These are phyloP conservation scores for Crithidia bombi DNA, from an alignment of 208 protist genomes.

Conservation along the genomic window DNA sequence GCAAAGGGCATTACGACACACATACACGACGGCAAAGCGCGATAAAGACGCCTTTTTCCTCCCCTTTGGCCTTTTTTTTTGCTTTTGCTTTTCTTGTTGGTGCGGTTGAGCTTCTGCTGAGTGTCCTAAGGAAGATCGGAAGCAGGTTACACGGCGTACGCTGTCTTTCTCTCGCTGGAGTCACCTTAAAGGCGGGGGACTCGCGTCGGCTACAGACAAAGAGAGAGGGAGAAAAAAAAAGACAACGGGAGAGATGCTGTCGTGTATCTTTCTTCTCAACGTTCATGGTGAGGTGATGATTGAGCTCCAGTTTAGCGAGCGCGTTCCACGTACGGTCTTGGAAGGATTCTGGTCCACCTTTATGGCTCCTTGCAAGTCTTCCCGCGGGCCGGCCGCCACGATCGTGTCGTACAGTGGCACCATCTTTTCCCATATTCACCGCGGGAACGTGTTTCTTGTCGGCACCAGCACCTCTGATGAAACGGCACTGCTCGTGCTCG, in stretches of 20 bases:
- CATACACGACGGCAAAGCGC: too few relatives aligned
- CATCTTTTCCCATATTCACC: slow-evolving; percentile 75
- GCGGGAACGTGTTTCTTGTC: slow-evolving; percentile 77
- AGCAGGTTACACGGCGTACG: too few relatives aligned
- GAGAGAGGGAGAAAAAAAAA: not conserved
- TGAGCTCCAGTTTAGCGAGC: slow-evolving; percentile 85
- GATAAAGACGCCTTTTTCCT: not conserved
- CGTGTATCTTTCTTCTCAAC: slow-evolving; percentile 78
- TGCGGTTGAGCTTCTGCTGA: too few relatives aligned
- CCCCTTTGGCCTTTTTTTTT: not conserved
- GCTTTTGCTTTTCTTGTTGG: not conserved
- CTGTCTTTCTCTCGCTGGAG: too few relatives aligned
- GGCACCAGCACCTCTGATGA: slow-evolving; percentile 63
- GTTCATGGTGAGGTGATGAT: slow-evolving; percentile 87
- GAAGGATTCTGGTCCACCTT: slow-evolving; percentile 83
- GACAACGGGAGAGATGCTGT: slow-evolving; percentile 53
- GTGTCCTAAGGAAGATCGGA: too few relatives aligned
- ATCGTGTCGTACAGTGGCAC: slow-evolving; percentile 64
- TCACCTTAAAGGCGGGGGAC: too few relatives aligned
- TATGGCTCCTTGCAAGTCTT: slow-evolving; percentile 38
- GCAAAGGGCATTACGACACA: too few relatives aligned
- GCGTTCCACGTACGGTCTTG: slow-evolving; percentile 57
- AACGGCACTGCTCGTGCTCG: slow-evolving; percentile 80
- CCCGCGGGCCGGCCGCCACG: slow-evolving; percentile 48
- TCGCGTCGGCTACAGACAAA: not conserved